phyloP scores from a whole-genome alignment of 495 filamentous ascomycete species.

The Podospora australis region DNA sequence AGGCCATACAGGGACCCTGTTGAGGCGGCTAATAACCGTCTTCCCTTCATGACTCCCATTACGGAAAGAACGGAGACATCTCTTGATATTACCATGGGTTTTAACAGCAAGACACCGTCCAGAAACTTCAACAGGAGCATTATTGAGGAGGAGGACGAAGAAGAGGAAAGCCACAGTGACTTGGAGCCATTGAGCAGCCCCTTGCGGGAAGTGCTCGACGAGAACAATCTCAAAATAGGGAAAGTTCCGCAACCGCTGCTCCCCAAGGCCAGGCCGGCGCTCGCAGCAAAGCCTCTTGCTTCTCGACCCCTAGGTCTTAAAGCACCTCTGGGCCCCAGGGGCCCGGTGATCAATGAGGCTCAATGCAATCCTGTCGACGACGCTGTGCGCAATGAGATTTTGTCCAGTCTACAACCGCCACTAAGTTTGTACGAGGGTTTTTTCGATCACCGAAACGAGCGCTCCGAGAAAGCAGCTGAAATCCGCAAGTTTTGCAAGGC shows the following conservation, averaged over 20 bases:
- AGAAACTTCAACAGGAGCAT: conserved; percentile 30
- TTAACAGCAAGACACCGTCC: conserved; percentile 67
- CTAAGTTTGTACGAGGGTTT: conserved; percentile 71
- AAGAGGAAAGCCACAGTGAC: conserved; percentile 36
- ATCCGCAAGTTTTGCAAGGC: conserved; percentile 74
- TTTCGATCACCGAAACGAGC: conserved; percentile 55
- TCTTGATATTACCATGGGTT: conserved; percentile 54
- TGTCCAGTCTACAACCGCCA: conserved; percentile 62
- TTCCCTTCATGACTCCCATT: conserved; percentile 98
- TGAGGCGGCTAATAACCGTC: conserved; percentile 71
- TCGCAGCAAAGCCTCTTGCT: conserved; percentile 10
- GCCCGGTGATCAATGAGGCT: conserved; percentile 68
- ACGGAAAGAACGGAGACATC: conserved; percentile 91
- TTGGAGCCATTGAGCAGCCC: conserved; percentile 63
- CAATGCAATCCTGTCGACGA: conserved; percentile 87
- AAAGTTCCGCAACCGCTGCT: conserved; percentile 46
- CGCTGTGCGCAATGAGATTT: conserved; percentile 62
- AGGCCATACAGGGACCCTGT: conserved; percentile 70
- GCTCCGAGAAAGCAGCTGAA: conserved; percentile 57
- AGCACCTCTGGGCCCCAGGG: conserved; percentile 23
- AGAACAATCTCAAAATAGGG: conserved; percentile 22
- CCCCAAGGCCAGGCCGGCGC: conserved; percentile 26
- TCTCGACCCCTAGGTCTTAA: conserved; percentile 21
- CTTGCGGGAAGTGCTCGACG: conserved; percentile 53
- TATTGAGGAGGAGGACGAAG: conserved; percentile 26